These are phyloP conservation scores for Penicillium steckii DNA, from an alignment of 495 filamentous ascomycete genomes.

Conservation along the genomic window DNA sequence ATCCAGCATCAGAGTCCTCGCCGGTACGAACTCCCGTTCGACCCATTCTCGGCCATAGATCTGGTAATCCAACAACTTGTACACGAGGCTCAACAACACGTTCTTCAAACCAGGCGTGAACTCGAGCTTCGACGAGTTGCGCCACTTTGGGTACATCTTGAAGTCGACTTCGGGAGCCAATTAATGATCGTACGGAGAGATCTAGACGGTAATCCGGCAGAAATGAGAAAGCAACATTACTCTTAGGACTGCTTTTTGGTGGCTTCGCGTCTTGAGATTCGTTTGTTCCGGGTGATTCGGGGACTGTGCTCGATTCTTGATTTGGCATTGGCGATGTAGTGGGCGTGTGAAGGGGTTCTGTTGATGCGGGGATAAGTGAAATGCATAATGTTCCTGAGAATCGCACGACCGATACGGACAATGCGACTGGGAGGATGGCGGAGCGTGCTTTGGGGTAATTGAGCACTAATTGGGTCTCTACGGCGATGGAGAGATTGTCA, in stretches of 20 bases:
- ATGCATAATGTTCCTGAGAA: constrained; percentile 94
- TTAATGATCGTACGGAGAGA: constrained; percentile 82
- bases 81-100: constrained; percentile 93
- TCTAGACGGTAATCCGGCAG: constrained; percentile 94
- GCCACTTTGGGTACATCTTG: constrained; percentile 98
- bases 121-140: constrained; percentile 83
- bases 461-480: constrained; percentile 90
- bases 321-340: constrained; percentile 22
- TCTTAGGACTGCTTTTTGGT: constrained; percentile 52
- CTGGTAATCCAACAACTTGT: constrained; percentile 90
- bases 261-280: constrained; percentile 13
- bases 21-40: constrained; percentile 44
- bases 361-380: constrained; percentile 72
- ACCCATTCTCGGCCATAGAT: constrained; percentile 84
- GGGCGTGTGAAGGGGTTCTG: constrained; percentile 39
- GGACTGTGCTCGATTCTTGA: constrained; percentile 4
- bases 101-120: constrained; percentile 97
- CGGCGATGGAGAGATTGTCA: constrained; percentile 88
- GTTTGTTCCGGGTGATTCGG: constrained; percentile 16
- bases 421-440: constrained; percentile 88
- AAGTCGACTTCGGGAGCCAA: constrained; percentile 85
- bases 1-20: constrained; percentile 44
- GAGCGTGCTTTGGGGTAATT: constrained; percentile 90
- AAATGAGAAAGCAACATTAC: constrained; percentile 91
- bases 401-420: constrained; percentile 86